Evolutionary conservation across 495 filamentous ascomycete species (phyloP), one percentile per base, ranked within the genome.

Genomic region (Penicillium herquei): DNA sequence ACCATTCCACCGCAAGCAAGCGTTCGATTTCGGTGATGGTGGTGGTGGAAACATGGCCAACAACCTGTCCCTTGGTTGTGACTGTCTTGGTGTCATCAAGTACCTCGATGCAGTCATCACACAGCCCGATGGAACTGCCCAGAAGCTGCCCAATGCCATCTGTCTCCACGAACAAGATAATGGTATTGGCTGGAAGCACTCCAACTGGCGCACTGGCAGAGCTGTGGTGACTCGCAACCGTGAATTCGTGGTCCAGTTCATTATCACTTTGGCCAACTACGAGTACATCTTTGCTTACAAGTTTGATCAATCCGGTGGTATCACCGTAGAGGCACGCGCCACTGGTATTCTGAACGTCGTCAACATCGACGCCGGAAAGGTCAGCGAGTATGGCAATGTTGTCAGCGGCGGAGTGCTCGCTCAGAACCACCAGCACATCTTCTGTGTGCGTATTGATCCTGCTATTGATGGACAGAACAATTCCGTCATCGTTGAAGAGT

Each of bases 321-420:
- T 96, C 51, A 79, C 80, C 1, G 88, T 94, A 54, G 92, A 97
- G 70, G 84, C 89, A 9, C 83, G 89, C 5, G 92, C 92, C 0
- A 96, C 92, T 0, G 92, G 92, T 3, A 91, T 97, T 55, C 76
- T 96, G 16, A 91, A 88, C 51, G 92, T 92, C 0, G 83, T 91
- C 51, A 91, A 92, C n/a, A 87, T 96, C 51, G 88, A 92, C 56
- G 86, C 82, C 30, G 71, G 70, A 48, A 78, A 78, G 58, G 60
- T 65, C 34, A 74, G 71, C 60, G 75, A 78, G 0, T 96, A 88
- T 71, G 92, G 92, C 35, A 97, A 91, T 11, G 80, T 94, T 11
- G 90, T 97, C 9, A 87, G 91, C 60, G 91, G 90, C 0, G 92
- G 92, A 1, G 91, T 92, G 3, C 79, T 96, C 7, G 91, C 81